Percentiles rank a stretch among this genome's conserved stretches.
phyloP scores from a whole-genome alignment of 352 stramenopile genomes.

The Phytophthora syringae region DNA sequence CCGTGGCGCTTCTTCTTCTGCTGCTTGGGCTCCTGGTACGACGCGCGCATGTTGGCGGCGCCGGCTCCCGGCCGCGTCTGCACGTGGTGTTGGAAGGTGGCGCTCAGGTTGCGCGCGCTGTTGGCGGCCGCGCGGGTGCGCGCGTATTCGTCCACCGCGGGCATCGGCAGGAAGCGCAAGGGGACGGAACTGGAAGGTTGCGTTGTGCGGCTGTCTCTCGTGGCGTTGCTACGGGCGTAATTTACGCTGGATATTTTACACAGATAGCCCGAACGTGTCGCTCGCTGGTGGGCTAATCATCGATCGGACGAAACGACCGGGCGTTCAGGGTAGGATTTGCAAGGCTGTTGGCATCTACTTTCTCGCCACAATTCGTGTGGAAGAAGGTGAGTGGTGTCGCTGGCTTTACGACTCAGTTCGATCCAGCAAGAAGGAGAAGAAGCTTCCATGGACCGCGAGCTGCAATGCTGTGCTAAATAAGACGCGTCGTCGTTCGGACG shows the following conservation, averaged over 20 bases:
- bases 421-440: no score
- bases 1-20: slow-evolving; percentile 40
- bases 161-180: no score
- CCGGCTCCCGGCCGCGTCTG: slow-evolving; percentile 18
- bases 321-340: neutral
- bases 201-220: slow-evolving; percentile 1
- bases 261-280: no score
- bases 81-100: slow-evolving; percentile 44
- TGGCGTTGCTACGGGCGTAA: neutral
- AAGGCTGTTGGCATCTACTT: neutral
- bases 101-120: slow-evolving; percentile 27
- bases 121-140: slow-evolving; percentile 20
- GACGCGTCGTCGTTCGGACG: slow-evolving; percentile 16
- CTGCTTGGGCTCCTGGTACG: slow-evolving; percentile 44
- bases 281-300: neutral
- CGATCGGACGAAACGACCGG: neutral
- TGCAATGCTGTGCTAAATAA: slow-evolving; percentile 17
- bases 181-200: no score
- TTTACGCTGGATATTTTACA: neutral
- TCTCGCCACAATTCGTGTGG: no score
- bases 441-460: no score
- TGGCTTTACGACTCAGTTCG: neutral
- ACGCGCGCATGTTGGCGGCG: slow-evolving; percentile 29
- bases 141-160: slow-evolving; percentile 43
- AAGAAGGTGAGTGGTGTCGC: no score